Base-by-base conservation (phyloP, 768 basidiomycete genomes). In the Leucosporidium yakuticum region DNA sequence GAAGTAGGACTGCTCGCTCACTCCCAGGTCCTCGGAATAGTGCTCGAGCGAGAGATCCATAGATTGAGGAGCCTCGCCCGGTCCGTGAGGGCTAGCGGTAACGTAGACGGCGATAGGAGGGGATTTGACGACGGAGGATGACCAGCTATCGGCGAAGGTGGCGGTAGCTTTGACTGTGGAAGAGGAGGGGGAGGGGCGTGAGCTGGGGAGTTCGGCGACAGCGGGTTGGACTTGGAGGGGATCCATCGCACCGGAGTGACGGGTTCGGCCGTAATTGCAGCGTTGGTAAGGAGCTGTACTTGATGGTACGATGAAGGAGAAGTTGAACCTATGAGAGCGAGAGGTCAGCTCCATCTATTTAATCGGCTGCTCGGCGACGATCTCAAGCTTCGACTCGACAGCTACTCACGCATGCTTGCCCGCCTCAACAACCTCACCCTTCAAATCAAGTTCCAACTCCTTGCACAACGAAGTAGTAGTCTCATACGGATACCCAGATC, bases 301-400 rank as follows among this genome's bases (percentile, higher is more conserved):
- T 0, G 63, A 65, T 0, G 70, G 60, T 8, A 68, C 25, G 57
- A 71, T 71, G 70, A 71, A 71, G 14, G 39, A 14, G 51, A 68
- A 71, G 51, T 62, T 65, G 66, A 68, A 68, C 29, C 66, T 66
- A 47, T 15, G 14, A 44, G 39, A 44, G 2, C 14, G 2, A 7
- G 2, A 2, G 2, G 14, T 44, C 39, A 44, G 39, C 39, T 44
- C 39, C n/a, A n/a, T n/a, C n/a, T n/a, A n/a, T n/a, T n/a, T n/a
- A n/a, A n/a, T n/a, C n/a, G n/a, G n/a, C n/a, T n/a, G n/a, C 15
- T 14, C 17, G 17, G 47, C n/a, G n/a, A n/a, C n/a, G n/a, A n/a
- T n/a, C n/a, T n/a, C n/a, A n/a, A n/a, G n/a, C n/a, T n/a, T n/a
- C n/a, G n/a, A n/a, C n/a, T n/a, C n/a, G n/a, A n/a, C n/a, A n/a